Base-by-base conservation (phyloP, 345 rosid genomes). In the Brassica napus region DNA sequence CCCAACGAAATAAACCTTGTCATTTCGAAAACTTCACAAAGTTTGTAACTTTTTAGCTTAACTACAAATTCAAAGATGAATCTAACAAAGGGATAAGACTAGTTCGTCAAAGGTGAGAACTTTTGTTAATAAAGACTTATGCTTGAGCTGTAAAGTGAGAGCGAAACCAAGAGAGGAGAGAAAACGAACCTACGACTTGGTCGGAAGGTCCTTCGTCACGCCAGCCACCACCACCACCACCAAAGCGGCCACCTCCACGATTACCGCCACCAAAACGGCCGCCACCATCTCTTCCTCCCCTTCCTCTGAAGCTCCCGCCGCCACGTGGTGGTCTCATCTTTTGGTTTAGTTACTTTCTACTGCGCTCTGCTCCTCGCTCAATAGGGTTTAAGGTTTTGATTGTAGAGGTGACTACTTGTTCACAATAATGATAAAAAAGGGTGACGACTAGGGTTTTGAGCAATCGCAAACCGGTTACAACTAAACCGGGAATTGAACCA, bases 151-250 rank as follows among this genome's bases (percentile, higher is more conserved):
- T 42, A 44, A 44, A 44, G 4, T 4, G 12, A 44, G 52, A 44
- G n/a, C 55, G n/a, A 47, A 47, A 14, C 15, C 5, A 47, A 52
- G n/a, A 86, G 64, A 58, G 49, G 35, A 10, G 24, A 68, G 4
- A 68, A 61, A 71, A 85, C 90, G 26, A 69, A 93, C 83, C 83
- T 26, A 93, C 84, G 79, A 93, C 95, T 89, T 91, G 90, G 57
- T 87, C 82, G 63, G 98, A 97, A 83, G 97, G 98, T 11, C 98
- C 98, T 59, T 91, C 98, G 78, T 93, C 97, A 75, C 78, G 83
- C 4, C 80, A 79, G 16, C 57, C 57, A 11, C 42, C 42, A 35
- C 16, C 12, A 47, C 59, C 24, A 42, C 85, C 84, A 69, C 86
- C 83, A 37, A 83, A 86, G 30, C 86, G 83, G 1, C 90, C 85